Base-by-base conservation (phyloP, 176 grass and related monocot genomes). In the Cenchrus fungigraminus region DNA sequence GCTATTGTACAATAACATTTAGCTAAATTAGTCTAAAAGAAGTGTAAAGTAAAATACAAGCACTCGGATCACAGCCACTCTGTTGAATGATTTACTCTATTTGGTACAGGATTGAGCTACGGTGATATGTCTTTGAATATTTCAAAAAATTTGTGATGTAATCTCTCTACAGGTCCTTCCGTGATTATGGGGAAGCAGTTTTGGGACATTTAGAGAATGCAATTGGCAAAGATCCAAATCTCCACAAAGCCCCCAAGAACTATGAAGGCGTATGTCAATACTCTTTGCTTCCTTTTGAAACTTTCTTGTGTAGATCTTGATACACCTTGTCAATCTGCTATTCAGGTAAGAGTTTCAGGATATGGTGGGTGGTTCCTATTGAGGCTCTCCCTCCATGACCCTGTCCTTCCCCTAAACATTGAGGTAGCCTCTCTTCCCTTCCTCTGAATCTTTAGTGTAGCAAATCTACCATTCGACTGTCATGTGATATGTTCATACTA, bases 361-460 rank as follows among this genome's bases (percentile, higher is more conserved):
- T 81, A 95, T 89, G 97, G 93, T 89, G 93, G 97, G 16, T 99
- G 97, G 97, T 99, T 99, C 87, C 64, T 96, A 65, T 61, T 99
- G 79, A 91, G 97, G 77, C 90, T 96, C 32, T 99, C 97, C 59
- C 97, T 96, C 44, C 97, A 99, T 92, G 97, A 99, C 79, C 93
- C 97, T n/a, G 91, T 96, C 92, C 97, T 99, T 86, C 91, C 93
- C 82, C 84, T 99, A 68, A 96, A 99, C 80, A 96, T 99, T 43
- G 97, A 96, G 93, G 97, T 99, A 73, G 2, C 62, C 46, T 76
- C 40, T 67, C 47, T 67, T 50, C 17, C n/a, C 10, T 65, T 50
- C 29, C 32, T 79, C 51, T 31, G 28, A 85, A 85, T 12, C 13
- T 32, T 43, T 73, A 7, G 67, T 34, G 29, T 59, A 81, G 20